Conservation (phyloP, 192 early-diverging fungal genomes). For the Linnemannia elongata region DNA sequence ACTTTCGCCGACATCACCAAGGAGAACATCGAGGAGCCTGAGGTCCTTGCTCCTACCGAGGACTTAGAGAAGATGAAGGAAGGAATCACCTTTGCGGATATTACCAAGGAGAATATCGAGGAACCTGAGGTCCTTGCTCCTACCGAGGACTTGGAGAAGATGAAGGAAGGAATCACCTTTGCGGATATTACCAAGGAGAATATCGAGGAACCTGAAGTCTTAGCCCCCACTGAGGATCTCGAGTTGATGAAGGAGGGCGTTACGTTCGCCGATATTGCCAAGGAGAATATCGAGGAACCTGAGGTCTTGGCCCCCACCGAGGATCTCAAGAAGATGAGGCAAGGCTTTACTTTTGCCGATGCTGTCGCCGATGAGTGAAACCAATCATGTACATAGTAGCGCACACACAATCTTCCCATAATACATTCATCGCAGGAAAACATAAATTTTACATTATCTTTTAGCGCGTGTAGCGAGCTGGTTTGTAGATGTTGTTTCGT, state of each 20-base stretch:
- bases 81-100: conserved; percentile 28
- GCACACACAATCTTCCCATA: not conserved
- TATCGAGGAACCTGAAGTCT: conserved; percentile 18
- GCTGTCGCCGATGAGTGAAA: conserved; percentile 13
- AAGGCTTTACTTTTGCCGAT: conserved; percentile 18
- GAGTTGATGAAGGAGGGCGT: conserved; percentile 41
- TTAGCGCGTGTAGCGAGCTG: conserved; percentile 47
- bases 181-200: conserved; percentile 6
- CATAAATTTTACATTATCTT: not conserved
- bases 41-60: conserved; percentile 30
- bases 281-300: not conserved
- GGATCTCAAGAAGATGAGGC: conserved; percentile 28
- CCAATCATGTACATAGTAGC: not conserved
- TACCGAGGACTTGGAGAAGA: conserved; percentile 21
- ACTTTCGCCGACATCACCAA: conserved; percentile 24
- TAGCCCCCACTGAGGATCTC: conserved; percentile 32
- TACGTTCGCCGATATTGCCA: conserved; percentile 17
- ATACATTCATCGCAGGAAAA: not conserved
- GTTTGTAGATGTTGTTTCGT: conserved; percentile 47
- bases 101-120: not conserved
- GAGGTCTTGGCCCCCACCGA: conserved; percentile 21
- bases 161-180: conserved; percentile 25
- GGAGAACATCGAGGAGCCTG: not conserved
- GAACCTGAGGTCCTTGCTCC: conserved; percentile 16
- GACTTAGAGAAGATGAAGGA: conserved; percentile 41